These are phyloP conservation scores for Symbiotaphrina buchneri DNA, from an alignment of 495 filamentous ascomycete species.

Conservation along the genomic window DNA sequence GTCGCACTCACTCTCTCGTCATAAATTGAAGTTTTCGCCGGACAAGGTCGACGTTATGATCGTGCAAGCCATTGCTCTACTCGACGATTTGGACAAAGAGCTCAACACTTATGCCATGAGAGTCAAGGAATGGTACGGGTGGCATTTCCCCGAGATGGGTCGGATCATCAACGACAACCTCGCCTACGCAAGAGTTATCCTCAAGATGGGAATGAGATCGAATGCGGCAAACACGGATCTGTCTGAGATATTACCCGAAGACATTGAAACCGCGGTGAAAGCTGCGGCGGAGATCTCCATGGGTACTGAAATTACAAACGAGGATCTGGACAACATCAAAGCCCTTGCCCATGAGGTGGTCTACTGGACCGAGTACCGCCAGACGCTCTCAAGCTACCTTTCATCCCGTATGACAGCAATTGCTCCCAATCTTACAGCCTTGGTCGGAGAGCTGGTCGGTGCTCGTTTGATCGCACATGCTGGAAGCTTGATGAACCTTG, in stretches of 20 bases:
- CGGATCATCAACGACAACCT: slow-evolving; percentile 96
- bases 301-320: slow-evolving; percentile 83
- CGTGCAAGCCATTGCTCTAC: slow-evolving; percentile 78
- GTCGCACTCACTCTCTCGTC: slow-evolving; percentile 89
- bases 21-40: slow-evolving; percentile 96
- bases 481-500: slow-evolving; percentile 83
- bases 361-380: slow-evolving; percentile 69
- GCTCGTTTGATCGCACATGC: slow-evolving; percentile 90
- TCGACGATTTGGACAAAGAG: slow-evolving; percentile 97
- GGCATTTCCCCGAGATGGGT: slow-evolving; percentile 97
- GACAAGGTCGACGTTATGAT: slow-evolving; percentile 99
- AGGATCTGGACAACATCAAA: slow-evolving; percentile 80
- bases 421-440: slow-evolving; percentile 82
- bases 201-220: slow-evolving; percentile 68
- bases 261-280: slow-evolving; percentile 85
- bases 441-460: slow-evolving; percentile 87
- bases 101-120: slow-evolving; percentile 97
- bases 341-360: slow-evolving; percentile 85
- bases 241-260: slow-evolving; percentile 81
- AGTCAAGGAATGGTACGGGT: slow-evolving; percentile 99
- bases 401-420: slow-evolving; percentile 90
- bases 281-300: slow-evolving; percentile 88
- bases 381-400: slow-evolving; percentile 72
- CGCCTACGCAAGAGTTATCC: slow-evolving; percentile 71
- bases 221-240: slow-evolving; percentile 59